Base-by-base conservation (phyloP, 164 flowering plant species). In the Tetrastigma voinierianum region DNA sequence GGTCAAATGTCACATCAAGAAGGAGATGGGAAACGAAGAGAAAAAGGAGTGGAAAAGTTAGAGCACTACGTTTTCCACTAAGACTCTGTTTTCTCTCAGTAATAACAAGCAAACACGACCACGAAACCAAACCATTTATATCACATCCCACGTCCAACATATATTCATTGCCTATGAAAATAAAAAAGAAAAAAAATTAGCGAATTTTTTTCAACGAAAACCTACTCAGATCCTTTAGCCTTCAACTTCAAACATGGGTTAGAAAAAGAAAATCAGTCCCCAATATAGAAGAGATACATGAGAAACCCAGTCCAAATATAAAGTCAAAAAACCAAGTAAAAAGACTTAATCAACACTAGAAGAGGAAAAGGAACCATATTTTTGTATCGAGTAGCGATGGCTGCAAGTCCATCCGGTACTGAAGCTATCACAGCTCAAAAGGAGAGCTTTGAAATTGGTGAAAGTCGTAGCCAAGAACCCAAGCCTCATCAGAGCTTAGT, bases 351-450 rank as follows among this genome's bases (percentile, higher is more conserved):
- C 16, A 61, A 24, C 18, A 17, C 6, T 10, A 54, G 13, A 70
- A 47, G 60, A 49, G 53, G 55, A 32, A 18, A 18, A 5, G 16
- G 45, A 19, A 18, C 47, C 19, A 1, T 78, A 67, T 73, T 89
- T 95, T 77, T 86, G 91, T 95, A 87, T 68, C 81, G 70, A 58
- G 90, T 68, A 46, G 91, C 90, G 74, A 91, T 78, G 67, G 84
- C 76, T 12, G 85, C 83, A 64, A 89, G 83, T 46, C 97, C 95
- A 70, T 83, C 79, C 45, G 91, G n/a, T 88, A 46, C 85, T 85
- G 80, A 91, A 89, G 9, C 95, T 93, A 70, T 91, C 95, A 78
- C 97, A 89, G 71, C 91, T 85, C 46, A 81, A 67, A 25, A 89
- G 86, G 1, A 91, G 71, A 18, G 81, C 82, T 23, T 75, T 83